Evolutionary conservation across 306 rosid species (phyloP).

Genomic region (Cucumis cinereus): DNA sequence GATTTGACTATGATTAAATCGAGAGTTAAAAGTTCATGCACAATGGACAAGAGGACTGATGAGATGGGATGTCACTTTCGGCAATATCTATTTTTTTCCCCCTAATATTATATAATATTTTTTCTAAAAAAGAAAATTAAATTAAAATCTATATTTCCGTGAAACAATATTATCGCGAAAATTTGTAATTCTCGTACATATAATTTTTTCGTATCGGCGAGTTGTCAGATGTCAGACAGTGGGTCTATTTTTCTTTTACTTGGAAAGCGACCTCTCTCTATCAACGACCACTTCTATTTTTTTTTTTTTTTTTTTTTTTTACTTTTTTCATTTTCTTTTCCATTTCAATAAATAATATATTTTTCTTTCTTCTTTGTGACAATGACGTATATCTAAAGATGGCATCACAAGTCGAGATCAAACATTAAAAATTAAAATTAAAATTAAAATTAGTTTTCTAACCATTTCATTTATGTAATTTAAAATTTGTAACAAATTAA

Average conservation of each 20-base stretch:
- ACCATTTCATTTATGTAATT: no score
- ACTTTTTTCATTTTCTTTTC: neutral
- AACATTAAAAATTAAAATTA: no score
- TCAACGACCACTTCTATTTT: neutral
- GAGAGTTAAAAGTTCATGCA: slow-evolving; percentile 1
- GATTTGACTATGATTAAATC: neutral
- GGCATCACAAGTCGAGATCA: neutral
- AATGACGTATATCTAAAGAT: neutral
- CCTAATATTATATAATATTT: no score
- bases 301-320: neutral
- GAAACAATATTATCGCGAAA: neutral
- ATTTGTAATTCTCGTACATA: neutral
- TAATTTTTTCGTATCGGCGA: neutral
- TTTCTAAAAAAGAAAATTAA: no score
- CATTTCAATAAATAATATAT: neutral
- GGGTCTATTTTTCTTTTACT: slow-evolving; percentile 1
- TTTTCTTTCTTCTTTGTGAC: neutral
- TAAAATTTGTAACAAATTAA: no score
- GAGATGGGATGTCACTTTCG: slow-evolving; percentile 5
- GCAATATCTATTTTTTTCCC: neutral
- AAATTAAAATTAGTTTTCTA: no score
- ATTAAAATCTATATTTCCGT: no score
- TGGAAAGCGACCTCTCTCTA: slow-evolving; percentile 4
- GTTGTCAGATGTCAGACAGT: slow-evolving; percentile 5
- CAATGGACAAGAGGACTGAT: neutral